Evolutionary conservation across 345 rosid genomes (phyloP), one percentile per base, ranked within the genome.

Genomic region (Rhizophora mangle): DNA sequence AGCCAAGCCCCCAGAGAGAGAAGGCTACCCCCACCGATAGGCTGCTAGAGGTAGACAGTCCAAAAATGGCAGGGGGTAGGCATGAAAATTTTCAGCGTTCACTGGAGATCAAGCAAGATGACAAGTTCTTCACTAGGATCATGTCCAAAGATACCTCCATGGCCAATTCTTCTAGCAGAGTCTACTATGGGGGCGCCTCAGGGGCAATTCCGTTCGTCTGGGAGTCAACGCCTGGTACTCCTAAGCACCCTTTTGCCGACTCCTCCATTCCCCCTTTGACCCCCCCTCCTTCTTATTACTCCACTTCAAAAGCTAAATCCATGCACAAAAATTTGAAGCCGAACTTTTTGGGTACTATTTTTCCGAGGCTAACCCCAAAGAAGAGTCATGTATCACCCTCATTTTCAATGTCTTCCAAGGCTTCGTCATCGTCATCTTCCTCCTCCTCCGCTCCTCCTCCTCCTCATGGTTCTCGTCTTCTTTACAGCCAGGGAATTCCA

Each of bases 141-240:
- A 70, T 90, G 85, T 79, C 91, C 8, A 90, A 85, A 56, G 98
- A 92, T 58, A 77, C 59, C 13, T 82, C 91, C 20, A 76, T 69
- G 69, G 83, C 81, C 16, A 88, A 87, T 71, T 76, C 85, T 60
- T 87, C 98, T 8, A 81, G 81, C 21, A 87, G 90, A 67, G 85
- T 85, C n/a, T 87, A 90, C 82, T 89, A 90, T n/a, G 89, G 91
- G 4, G 83, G 87, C 20, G 84, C 85, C 30, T 75, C 91, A 0
- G 81, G 82, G 27, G 56, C 93, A 6, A 37, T 93, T 60, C 93
- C 97, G 0, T 93, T 93, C 84, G 26, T 56, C 43, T 93, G 98
- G 98, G 98, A 93, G 67, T 77, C 96, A 24, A 80, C 75, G 24
- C 98, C 98, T 0, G 98, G 98, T 47, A 88, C 96, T n/a, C 96